Evolutionary conservation across 192 early-diverging fungal genomes (phyloP).

Genomic region (Podila epicladia): DNA sequence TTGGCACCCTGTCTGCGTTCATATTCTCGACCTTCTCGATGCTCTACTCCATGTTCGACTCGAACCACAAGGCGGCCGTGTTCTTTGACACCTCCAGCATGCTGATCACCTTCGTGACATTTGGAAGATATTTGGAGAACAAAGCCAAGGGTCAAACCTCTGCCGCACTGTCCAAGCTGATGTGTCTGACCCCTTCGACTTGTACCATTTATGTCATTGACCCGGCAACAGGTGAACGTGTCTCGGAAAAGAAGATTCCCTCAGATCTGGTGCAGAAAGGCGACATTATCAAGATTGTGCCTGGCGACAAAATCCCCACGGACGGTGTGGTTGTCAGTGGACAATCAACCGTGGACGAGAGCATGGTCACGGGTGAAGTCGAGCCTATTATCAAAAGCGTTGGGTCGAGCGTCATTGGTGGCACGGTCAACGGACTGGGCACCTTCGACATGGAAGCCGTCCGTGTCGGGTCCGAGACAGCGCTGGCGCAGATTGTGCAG

Average conservation of each 20-base stretch:
- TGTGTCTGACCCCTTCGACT: conserved; percentile 85
- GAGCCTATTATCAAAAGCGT: conserved; percentile 62
- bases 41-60: conserved; percentile 65
- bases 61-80: conserved; percentile 72
- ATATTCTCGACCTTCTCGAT: conserved; percentile 84
- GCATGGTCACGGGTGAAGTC: conserved; percentile 82
- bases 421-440: conserved; percentile 68
- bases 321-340: conserved; percentile 64
- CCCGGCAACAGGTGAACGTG: conserved; percentile 56
- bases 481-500: conserved; percentile 60
- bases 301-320: conserved; percentile 71
- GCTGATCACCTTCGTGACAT: conserved; percentile 92
- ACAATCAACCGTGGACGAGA: conserved; percentile 69
- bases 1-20: conserved; percentile 90
- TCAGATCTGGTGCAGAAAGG: conserved; percentile 87
- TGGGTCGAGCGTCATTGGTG: conserved; percentile 52
- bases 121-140: conserved; percentile 95
- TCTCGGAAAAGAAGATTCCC: conserved; percentile 78
- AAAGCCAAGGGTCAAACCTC: conserved; percentile 95
- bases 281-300: conserved; percentile 74
- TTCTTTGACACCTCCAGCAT: conserved; percentile 96
- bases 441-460: conserved; percentile 65
- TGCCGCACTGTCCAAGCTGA: conserved; percentile 85
- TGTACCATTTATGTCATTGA: conserved; percentile 67
- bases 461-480: conserved; percentile 63